A percentile compares a stretch with the other conserved stretches of the same genome.
phyloP scores from a whole-genome alignment of 441 rosid species.

The Pelargonium fulgidum region DNA sequence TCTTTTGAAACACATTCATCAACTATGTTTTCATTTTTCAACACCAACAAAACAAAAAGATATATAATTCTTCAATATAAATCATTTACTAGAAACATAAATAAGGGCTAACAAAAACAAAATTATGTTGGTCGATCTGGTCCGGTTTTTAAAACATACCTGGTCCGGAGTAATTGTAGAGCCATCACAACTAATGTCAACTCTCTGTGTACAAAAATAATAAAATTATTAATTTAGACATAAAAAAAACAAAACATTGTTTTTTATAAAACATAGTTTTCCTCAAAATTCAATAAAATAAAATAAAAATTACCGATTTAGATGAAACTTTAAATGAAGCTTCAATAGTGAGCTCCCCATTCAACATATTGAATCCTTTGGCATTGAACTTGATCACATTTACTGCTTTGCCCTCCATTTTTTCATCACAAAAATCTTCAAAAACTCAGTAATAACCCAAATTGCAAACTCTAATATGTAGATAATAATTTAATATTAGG shows the following conservation, averaged over 20 bases:
- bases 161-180: constrained; percentile 71
- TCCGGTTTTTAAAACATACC: constrained; percentile 28
- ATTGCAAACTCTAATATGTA: no score
- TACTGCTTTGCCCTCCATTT: constrained; percentile 79
- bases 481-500: no score
- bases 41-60: no score
- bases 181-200: constrained; percentile 48
- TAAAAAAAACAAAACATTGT: neutral
- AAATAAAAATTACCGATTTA: constrained; percentile 34
- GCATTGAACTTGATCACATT: constrained; percentile 74
- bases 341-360: constrained; percentile 63
- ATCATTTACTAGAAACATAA: no score
- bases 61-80: no score
- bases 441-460: neutral
- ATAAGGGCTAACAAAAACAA: no score
- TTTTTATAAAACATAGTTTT: neutral
- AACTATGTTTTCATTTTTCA: constrained; percentile 35
- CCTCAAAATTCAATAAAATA: no score
- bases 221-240: neutral
- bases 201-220: constrained; percentile 43
- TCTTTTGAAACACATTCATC: constrained; percentile 67
- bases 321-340: constrained; percentile 66
- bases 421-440: constrained; percentile 24
- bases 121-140: no score
- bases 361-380: constrained; percentile 56